Evolutionary conservation across 2,329 filamentous ascomycete species (phyloP), one percentile per base, ranked within the genome.

Genomic region (Sphaerulina musiva): DNA sequence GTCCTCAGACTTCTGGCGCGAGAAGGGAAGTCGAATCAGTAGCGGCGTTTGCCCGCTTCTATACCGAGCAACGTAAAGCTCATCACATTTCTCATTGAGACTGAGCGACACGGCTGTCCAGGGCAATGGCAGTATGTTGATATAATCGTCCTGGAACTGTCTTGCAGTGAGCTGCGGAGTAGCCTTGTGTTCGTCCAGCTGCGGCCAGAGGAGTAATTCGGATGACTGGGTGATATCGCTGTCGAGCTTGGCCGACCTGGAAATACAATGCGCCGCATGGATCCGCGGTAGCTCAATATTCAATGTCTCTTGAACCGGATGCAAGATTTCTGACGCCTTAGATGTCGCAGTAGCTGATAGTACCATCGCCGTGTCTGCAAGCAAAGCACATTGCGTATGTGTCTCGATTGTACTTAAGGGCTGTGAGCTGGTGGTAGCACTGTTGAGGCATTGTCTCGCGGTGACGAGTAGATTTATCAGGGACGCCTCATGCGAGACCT

Each of bases 81-180:
- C 93, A 51, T 89, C 86, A 39, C 79, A 81, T 61, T 85, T 85
- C 50, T 95, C 87, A 65, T 87, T 93, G 12, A 98, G 72, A 0
- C 87, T 87, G 43, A 98, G 74, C 0, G 91, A 97, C 8, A 98
- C 76, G 1, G 91, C 86, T 45, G 84, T 89, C 93, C 93, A 98
- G 6, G 79, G 77, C 39, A 77, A 73, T 0, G 93, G 95, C 5
- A 98, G 83, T 47, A 92, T 86, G 65, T 96, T 87, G 48, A 96
- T 79, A 63, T 90, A 95, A 44, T 91, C 81, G 59, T 80, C 78
- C 67, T 92, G 87, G 64, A 95, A 95, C 26, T 77, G 65, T 2
- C 70, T 59, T 1, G 72, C 65, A 3, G 73, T 56, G 12, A 59
- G 14, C 14, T 38, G n/a, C 29, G 40, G 14, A 10, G 23, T 12